Percentiles rank a stretch among this genome's conserved stretches.
phyloP scores from a whole-genome alignment of 2,329 filamentous ascomycete genomes.

The Sclerotinia nivalis region DNA sequence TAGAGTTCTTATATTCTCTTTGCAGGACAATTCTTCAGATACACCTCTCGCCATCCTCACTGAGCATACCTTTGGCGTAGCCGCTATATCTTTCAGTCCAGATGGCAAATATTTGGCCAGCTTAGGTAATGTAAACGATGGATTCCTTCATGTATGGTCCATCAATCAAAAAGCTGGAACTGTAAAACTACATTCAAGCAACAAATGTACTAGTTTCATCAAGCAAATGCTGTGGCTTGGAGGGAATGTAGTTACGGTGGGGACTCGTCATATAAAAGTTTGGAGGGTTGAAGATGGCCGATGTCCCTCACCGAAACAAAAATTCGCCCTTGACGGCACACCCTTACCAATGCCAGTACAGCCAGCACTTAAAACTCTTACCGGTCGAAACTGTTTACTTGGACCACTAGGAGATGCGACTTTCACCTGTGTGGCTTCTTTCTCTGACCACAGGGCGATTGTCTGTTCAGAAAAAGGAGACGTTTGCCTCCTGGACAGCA shows the following conservation, averaged over 20 bases:
- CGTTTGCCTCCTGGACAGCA: slow-evolving; percentile 81
- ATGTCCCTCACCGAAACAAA: slow-evolving; percentile 64
- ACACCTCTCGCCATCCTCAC: slow-evolving; percentile 79
- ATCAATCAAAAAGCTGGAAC: slow-evolving; percentile 80
- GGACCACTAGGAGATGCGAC: slow-evolving; percentile 79
- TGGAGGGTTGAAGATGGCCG: slow-evolving; percentile 78
- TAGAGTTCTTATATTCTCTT: slow-evolving; percentile 84
- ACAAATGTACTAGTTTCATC: slow-evolving; percentile 87
- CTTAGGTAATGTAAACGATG: slow-evolving; percentile 85
- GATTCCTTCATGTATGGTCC: slow-evolving; percentile 89
- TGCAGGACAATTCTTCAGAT: slow-evolving; percentile 78
- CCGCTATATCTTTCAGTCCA: slow-evolving; percentile 83
- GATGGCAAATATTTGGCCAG: slow-evolving; percentile 87
- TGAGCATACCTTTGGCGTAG: slow-evolving; percentile 89
- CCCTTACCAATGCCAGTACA: slow-evolving; percentile 41
- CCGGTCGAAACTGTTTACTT: slow-evolving; percentile 84
- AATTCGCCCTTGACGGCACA: slow-evolving; percentile 51
- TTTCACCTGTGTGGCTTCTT: slow-evolving; percentile 74
- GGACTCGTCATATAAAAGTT: slow-evolving; percentile 87
- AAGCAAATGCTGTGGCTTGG: slow-evolving; percentile 91
- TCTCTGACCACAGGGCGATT: slow-evolving; percentile 73
- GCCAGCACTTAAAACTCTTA: slow-evolving; percentile 65
- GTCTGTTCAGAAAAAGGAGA: slow-evolving; percentile 86
- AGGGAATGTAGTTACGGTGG: slow-evolving; percentile 77
- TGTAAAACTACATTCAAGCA: slow-evolving; percentile 78